Conservation (phyloP, 805 yeast species). For the Pichia heedii region DNA sequence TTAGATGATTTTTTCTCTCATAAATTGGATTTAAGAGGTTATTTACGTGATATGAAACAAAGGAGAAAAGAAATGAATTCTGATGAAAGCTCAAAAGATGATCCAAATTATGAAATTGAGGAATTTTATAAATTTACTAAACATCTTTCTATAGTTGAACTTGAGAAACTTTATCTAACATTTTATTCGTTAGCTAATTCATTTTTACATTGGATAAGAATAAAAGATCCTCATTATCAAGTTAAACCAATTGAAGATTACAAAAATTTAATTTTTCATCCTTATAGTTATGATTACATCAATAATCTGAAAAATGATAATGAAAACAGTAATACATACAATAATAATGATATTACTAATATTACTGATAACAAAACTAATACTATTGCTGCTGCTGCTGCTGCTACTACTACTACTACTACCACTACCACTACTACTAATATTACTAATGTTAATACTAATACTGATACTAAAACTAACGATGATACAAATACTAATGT, state of each 20-base stretch:
- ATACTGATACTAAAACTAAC: too few relatives aligned
- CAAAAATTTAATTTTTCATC: too few relatives aligned
- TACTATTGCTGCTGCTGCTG: background rate
- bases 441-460: too few relatives aligned
- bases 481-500: too few relatives aligned
- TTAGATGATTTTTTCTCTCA: background rate
- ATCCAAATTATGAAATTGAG: conserved; percentile 7
- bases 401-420: background rate
- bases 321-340: background rate
- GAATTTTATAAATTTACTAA: conserved; percentile 10
- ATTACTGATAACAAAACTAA: background rate
- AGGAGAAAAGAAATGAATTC: background rate
- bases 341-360: background rate
- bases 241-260: background rate
- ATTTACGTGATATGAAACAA: background rate
- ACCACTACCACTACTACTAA: too few relatives aligned
- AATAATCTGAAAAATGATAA: background rate
- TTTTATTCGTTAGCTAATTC: background rate
- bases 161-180: conserved; percentile 1
- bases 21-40: background rate
- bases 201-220: conserved; percentile 5
- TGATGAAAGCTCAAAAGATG: background rate
- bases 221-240: background rate
- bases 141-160: conserved; percentile 8
- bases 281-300: background rate